Percentiles rank a stretch among this genome's conserved stretches.
These are phyloP conservation scores for Globisporangium paddicum DNA, from an alignment of 352 stramenopile genomes.

Conservation along the genomic window DNA sequence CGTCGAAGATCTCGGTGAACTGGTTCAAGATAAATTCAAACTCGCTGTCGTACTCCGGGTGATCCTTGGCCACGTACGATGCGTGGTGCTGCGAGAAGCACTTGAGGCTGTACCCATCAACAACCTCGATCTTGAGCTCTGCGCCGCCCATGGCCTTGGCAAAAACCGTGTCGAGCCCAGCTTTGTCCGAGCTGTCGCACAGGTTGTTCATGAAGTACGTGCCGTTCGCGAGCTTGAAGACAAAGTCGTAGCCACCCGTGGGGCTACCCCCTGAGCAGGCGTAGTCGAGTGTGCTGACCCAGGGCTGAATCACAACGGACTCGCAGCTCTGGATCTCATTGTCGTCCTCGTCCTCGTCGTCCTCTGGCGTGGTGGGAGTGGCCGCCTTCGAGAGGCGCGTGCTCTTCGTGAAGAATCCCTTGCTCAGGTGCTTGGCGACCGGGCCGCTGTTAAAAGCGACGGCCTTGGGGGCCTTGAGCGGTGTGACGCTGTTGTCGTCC, in stretches of 20 bases:
- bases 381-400: neutral
- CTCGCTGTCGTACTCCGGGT: neutral
- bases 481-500: neutral
- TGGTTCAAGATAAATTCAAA: neutral
- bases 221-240: neutral
- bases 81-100: slow-evolving; percentile 1
- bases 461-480: neutral
- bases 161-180: neutral
- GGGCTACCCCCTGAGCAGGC: neutral
- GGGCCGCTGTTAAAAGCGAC: neutral
- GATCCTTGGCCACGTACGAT: neutral
- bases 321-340: neutral
- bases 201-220: neutral
- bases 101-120: neutral
- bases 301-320: neutral
- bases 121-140: neutral
- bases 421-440: neutral
- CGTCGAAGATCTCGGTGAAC: neutral
- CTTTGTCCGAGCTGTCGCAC: neutral
- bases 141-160: neutral
- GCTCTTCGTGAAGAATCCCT: neutral
- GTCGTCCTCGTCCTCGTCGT: neutral
- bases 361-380: neutral
- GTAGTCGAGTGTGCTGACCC: neutral
- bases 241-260: neutral